Base-by-base conservation (phyloP, 352 stramenopile genomes). In the Pythium sukuiense region DNA sequence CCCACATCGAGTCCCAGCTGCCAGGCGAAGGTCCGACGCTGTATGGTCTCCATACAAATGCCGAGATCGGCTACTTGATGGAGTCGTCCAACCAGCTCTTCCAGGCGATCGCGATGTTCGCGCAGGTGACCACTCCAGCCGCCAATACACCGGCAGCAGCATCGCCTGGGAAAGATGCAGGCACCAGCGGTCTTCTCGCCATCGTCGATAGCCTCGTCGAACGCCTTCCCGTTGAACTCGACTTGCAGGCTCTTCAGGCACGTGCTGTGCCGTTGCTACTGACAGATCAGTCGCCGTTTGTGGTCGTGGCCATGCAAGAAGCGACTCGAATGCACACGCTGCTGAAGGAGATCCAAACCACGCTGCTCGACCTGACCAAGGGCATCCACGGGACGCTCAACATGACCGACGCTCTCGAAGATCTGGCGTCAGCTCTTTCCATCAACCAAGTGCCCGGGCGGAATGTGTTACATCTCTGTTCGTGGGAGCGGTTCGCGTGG, bases 391-490 rank as follows among this genome's bases (percentile, higher is more conserved):
- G 87, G 30, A 86, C 85, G 7, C 76, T 96, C 29, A 96, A 89
- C 57, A 96, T 96, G 86, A 96, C 92, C 12, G 85, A 96, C 50
- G 43, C 80, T 9, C 97, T 98, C 88, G 92, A 98, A 48, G 88
- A 97, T 46, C 73, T 98, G 0, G 74, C 85, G 24, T 65, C 76
- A 0, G 80, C 87, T 18, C 73, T 95, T 1, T 72, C 76, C 26
- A 68, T 87, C 50, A 89, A 92, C 45, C 83, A 93, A 76, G 87
- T 95, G 2, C 87, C 87, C 5, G 87, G 85, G 0, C 80, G 85
- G 16, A 92, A 93, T 59, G 57, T 86, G 1, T 46, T 93, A 32
- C 82, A 92, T 55, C 73, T 80, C 57, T 93, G 84, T 37, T 92
- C 82, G 26, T 93, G 85, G 85, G 85, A 94, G 45, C 69, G 72